Base-by-base conservation (phyloP, 768 basidiomycete genomes). In the Exsudoporus frostii region DNA sequence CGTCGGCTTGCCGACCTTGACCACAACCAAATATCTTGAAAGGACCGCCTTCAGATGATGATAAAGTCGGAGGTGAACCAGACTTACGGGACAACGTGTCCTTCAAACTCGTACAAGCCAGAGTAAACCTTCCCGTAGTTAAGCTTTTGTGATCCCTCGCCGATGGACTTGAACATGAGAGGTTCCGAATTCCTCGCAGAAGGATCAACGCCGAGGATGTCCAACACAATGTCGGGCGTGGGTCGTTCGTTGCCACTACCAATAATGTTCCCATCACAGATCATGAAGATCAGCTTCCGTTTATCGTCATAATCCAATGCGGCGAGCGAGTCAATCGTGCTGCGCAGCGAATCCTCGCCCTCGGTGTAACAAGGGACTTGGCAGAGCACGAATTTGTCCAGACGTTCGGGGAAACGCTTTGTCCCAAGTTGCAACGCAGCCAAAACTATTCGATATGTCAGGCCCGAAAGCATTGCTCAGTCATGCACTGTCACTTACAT, bases 41-140 rank as follows among this genome's bases (percentile, higher is more conserved):
- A 47, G 29, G 40, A 15, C 20, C 7, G 33, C 25, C 32, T 37
- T 57, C 36, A 63, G 45, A 22, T n/a, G 1, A 4, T 25, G 36
- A 24, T 5, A 15, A 38, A 24, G 43, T 20, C 20, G 27, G 30
- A 32, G 2, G 4, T 24, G 50, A 38, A 40, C 15, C 4, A 2
- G 14, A 74, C 80, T 64, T 60, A 82, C 74, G 84, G 85, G 25
- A 85, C 84, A 55, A 86, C 84, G 50, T 86, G 85, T 17, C 85
- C 84, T 55, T 83, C 81, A 51, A 82, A 85, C 65, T 86, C 85
- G 63, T 86, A 86, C 54, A 86, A 65, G 20, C 84, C 84, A 30
- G 85, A 84, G 63, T 86, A 86, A 25, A 86, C 71, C 62, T 86
- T 86, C 29, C 82, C 85, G 58, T 85, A 86, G 64, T 86, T 86